Evolutionary conservation across 176 grass and related monocot species (phyloP).

Genomic region (Poa annua): DNA sequence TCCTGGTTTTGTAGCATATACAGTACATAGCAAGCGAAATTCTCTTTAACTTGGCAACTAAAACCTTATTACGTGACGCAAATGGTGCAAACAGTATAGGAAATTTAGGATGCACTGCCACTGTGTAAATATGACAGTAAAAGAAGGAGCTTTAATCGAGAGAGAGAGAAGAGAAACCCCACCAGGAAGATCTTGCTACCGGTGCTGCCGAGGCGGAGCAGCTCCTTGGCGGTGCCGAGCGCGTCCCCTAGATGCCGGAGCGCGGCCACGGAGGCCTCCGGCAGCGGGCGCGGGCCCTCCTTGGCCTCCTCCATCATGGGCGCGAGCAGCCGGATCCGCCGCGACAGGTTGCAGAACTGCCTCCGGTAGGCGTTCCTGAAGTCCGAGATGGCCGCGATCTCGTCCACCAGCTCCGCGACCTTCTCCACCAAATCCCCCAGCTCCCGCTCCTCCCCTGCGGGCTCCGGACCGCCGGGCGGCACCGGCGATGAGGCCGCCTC

Average conservation of each 20-base stretch:
- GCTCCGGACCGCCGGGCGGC: constrained; percentile 20
- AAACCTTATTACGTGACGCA: not conserved
- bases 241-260: constrained; percentile 61
- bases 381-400: constrained; percentile 72
- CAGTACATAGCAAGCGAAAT: not conserved
- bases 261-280: constrained; percentile 39
- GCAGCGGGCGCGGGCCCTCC: constrained; percentile 58
- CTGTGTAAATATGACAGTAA: not conserved
- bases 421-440: constrained; percentile 50
- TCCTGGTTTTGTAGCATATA: constrained; percentile 19
- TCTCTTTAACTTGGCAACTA: not conserved
- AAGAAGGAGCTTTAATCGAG: constrained; percentile 19
- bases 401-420: constrained; percentile 53
- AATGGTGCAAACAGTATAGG: not conserved
- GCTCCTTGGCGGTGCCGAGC: constrained; percentile 60
- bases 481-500: constrained; percentile 24
- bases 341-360: constrained; percentile 85
- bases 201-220: constrained; percentile 69
- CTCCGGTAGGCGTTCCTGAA: constrained; percentile 82
- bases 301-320: constrained; percentile 96
- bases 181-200: constrained; percentile 99
- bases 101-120: constrained; percentile 7
- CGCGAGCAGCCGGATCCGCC: constrained; percentile 89
- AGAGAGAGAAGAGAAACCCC: constrained; percentile 32
- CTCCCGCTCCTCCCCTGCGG: constrained; percentile 28